phyloP scores from a whole-genome alignment of 2,329 filamentous ascomycete genomes.

The Sporothrix globosa region DNA sequence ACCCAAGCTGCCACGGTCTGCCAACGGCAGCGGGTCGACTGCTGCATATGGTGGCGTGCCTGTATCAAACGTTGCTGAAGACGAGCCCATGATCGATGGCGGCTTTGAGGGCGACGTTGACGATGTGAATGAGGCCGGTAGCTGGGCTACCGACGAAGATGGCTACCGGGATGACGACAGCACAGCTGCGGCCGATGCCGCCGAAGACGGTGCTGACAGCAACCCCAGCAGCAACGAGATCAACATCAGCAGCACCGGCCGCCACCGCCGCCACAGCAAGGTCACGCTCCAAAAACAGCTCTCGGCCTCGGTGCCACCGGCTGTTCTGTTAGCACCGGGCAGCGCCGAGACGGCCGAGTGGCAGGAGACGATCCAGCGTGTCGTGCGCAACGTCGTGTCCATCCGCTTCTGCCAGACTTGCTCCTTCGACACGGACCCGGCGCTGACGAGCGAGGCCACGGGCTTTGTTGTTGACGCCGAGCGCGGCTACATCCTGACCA shows the following conservation, averaged over 20 bases:
- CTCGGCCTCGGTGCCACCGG: slow-evolving; percentile 20
- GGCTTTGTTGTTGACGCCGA: slow-evolving; percentile 97
- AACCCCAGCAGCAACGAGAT: slow-evolving; percentile 8
- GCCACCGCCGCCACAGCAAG: slow-evolving; percentile 24
- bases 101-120: not conserved
- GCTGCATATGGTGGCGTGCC: not conserved
- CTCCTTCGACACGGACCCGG: slow-evolving; percentile 95
- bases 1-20: slow-evolving; percentile 38
- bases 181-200: slow-evolving; percentile 15
- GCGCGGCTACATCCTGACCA: slow-evolving; percentile 84
- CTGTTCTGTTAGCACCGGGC: slow-evolving; percentile 37
- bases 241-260: slow-evolving; percentile 28
- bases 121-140: slow-evolving; percentile 11
- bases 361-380: slow-evolving; percentile 92
- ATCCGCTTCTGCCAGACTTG: slow-evolving; percentile 98
- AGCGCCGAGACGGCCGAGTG: slow-evolving; percentile 56
- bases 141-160: slow-evolving; percentile 28
- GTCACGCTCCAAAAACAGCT: slow-evolving; percentile 12
- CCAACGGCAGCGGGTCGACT: slow-evolving; percentile 33
- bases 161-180: slow-evolving; percentile 29
- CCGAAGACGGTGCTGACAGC: slow-evolving; percentile 16
- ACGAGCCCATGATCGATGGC: slow-evolving; percentile 29
- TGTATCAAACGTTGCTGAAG: not conserved
- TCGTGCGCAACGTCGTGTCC: slow-evolving; percentile 95
- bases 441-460: slow-evolving; percentile 91